Evolutionary conservation across 768 basidiomycete species (phyloP), one percentile per base, ranked within the genome.

Genomic region (Plicaturopsis crispa): DNA sequence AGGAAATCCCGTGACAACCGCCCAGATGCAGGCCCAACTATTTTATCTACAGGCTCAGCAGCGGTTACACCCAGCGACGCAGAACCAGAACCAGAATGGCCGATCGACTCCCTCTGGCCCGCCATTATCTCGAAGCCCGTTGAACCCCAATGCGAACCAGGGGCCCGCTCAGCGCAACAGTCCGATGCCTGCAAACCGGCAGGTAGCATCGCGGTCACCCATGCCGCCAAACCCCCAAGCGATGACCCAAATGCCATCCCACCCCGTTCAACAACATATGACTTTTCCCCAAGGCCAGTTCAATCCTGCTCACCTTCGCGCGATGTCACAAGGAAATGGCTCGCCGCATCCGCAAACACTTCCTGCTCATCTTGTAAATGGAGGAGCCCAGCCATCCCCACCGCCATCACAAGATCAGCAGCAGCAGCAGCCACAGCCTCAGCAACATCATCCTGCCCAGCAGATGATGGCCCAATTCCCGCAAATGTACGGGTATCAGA

Each of bases 101-200:
- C 52, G 60, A 31, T 43, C 48, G 14, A 63, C 61, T 7, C 55
- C 52, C 4, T 61, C 42, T 37, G 47, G 48, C 12, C 37, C 21
- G 22, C 31, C 47, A n/a, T 45, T 44, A 22, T 36, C 44, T 2
- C 47, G 47, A 28, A 49, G 41, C 14, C 48, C 45, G 6, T 45
- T 50, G 44, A 35, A 28, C 38, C n/a, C 35, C 45, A 38, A 40
- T 32, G 30, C 6, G 35, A 18, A 28, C 37, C 51, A 42, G 10
- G 51, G 55, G 6, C 52, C 57, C 12, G 53, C 57, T 10, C 47
- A 48, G 18, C 59, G 65, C 8, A 55, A 44, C 31, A 69, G 67
- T 38, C 70, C 70, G 1, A 47, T 61, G 43, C 53, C 60, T 8
- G 40, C 51, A 20, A 60, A 55, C 19, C 63, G 62, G 36, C 48